Evolutionary conservation across 768 basidiomycete species (phyloP), one percentile per base, ranked within the genome.

Genomic region (Kondoa subrosea): DNA sequence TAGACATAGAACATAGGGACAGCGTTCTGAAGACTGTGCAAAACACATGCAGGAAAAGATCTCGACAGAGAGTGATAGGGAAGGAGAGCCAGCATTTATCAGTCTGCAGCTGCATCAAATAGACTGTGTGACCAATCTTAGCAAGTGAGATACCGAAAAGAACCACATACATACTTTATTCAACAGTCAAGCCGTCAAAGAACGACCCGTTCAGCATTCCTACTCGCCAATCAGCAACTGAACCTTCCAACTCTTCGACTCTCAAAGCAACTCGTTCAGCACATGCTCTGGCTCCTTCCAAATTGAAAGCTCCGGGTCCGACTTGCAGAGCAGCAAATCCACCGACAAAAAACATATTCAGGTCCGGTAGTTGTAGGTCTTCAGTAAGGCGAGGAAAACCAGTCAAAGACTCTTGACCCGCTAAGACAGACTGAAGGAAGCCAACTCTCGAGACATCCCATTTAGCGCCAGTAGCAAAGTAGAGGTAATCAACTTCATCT

Each of bases 341-440:
- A 14, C 58, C 58, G 25, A 31, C 58, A 31, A 60, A 8, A 31
- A 60, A 60, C 14, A 60, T 12, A 60, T 25, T 25, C 8, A 60
- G 58, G 29, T 27, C 34, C 29, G 21, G 40, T 70, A 70, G 72
- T 33, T 66, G 68, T 2, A 74, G 29, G 66, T 73, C 72, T 14
- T 21, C 33, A 14, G 72, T 73, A 2, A 74, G 31, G n/a, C 34
- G 27, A 0, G 73, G 73, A 4, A 73, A 58, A 15, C 71, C 72
- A 0, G 63, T 66, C 8, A 71, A 67, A 21, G 60, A 31, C 33
- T 72, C 72, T 56, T 71, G 56, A 0, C 25, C 16, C 17, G 26
- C 2, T 15, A 68, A 56, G 15, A 75, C 31, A 27, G 61, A 56
- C 34, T 65, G 57, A 1, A 75, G 17, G 62, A 71, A 72, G 0